These are phyloP conservation scores for Solanum medicagineum DNA, from an alignment of 257 asterid genomes.

Conservation along the genomic window DNA sequence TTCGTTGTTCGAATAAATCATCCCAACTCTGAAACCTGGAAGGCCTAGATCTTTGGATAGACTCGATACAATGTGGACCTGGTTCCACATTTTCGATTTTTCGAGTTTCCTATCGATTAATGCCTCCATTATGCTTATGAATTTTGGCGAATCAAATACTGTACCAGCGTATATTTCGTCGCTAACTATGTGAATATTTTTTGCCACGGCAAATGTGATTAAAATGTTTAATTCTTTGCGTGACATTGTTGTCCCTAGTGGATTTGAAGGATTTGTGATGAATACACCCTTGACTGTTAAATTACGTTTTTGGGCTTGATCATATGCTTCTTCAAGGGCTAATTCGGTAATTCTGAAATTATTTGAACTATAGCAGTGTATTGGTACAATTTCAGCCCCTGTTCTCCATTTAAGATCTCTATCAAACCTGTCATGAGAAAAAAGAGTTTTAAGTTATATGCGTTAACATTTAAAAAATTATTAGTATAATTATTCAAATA, in stretches of 20 bases:
- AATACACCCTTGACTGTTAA: conserved; percentile 16
- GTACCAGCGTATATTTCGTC: conserved; percentile 32
- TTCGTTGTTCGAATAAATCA: conserved; percentile 28
- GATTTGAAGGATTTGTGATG: conserved; percentile 33
- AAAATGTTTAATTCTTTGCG: conserved; percentile 8
- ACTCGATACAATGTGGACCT: conserved; percentile 23
- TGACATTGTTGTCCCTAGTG: conserved; percentile 18
- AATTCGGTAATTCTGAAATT: conserved; percentile 14
- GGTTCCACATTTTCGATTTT: conserved; percentile 10
- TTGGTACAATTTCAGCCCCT: conserved; percentile 26
- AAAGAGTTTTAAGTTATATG: too few species aligned
- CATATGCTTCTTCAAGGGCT: conserved; percentile 24
- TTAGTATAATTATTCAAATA: too few species aligned
- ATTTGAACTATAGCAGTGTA: conserved; percentile 18
- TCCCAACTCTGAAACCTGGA: conserved; percentile 29
- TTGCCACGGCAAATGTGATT: conserved; percentile 8
- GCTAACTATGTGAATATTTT: conserved; percentile 22
- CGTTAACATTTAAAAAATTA: too few species aligned
- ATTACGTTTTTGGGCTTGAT: conserved; percentile 3
- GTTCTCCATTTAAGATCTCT: conserved; percentile 36
- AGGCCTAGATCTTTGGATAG: conserved; percentile 30
- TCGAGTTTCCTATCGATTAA: conserved; percentile 1
- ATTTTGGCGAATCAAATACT: conserved; percentile 8
- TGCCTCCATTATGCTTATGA: conserved; percentile 16
- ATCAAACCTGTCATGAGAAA: conserved; percentile 14